These are phyloP conservation scores for Botrytis galanthina DNA, from an alignment of 2,329 filamentous ascomycete species.

Conservation along the genomic window DNA sequence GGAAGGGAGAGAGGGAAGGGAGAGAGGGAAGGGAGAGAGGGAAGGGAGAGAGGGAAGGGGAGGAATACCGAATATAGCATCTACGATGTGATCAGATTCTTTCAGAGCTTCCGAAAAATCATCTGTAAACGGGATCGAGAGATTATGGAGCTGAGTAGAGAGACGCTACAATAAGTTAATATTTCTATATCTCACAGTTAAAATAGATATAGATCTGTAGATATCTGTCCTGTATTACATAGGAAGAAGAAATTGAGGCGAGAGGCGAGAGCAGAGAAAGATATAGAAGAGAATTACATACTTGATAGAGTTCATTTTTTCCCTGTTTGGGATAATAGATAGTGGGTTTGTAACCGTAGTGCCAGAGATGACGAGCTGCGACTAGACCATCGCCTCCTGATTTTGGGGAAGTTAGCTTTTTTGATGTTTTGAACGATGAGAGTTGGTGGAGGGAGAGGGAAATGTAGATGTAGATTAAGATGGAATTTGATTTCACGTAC, in stretches of 20 bases:
- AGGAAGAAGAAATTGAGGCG: neutral
- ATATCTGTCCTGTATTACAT: neutral
- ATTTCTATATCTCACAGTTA: neutral
- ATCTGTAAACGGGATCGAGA: conserved; percentile 78
- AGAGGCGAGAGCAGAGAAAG: too few species aligned
- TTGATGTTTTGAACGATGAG: neutral
- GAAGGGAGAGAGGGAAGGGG: neutral
- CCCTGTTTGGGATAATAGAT: conserved; percentile 92
- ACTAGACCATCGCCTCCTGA: conserved; percentile 90
- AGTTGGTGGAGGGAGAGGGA: neutral
- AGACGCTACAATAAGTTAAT: conserved; percentile 58
- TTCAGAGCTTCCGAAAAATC: conserved; percentile 70
- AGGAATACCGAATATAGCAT: conserved; percentile 80
- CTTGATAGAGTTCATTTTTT: conserved; percentile 87
- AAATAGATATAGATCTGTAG: neutral
- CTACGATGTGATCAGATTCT: conserved; percentile 76
- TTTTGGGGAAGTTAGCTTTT: neutral
- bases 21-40: neutral
- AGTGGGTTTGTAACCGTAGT: conserved; percentile 86
- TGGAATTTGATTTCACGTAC: conserved; percentile 40
- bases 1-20: conserved; percentile 14
- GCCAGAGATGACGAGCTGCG: conserved; percentile 83
- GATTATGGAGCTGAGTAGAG: conserved; percentile 77
- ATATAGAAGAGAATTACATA: conserved; percentile 40
- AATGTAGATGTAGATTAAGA: too few species aligned